phyloP scores from a whole-genome alignment of 371 early-diverging fungal species.

The Haplosporangium sp. region DNA sequence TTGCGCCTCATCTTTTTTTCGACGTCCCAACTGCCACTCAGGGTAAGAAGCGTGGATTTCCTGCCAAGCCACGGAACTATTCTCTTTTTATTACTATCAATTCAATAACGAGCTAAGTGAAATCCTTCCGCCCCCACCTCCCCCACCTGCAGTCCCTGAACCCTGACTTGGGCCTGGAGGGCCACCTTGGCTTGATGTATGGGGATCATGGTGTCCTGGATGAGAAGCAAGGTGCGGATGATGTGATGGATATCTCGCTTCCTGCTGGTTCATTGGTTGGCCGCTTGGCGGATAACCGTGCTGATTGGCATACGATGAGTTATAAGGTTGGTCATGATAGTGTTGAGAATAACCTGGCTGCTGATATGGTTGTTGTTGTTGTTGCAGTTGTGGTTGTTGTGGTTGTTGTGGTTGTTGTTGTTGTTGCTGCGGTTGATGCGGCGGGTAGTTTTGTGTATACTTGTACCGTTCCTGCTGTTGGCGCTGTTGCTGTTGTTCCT shows the following conservation, averaged over 20 bases:
- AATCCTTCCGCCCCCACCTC: constrained; percentile 28
- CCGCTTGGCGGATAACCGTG: constrained; percentile 5
- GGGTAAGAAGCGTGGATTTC: neutral
- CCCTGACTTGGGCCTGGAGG: constrained; percentile 8
- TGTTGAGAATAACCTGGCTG: constrained; percentile 6
- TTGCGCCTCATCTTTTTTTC: neutral
- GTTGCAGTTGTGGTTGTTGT: neutral
- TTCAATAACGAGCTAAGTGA: constrained; percentile 47
- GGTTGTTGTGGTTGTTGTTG: constrained; percentile 10
- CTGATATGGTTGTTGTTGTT: neutral
- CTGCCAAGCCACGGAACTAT: neutral
- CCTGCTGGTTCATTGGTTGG: constrained; percentile 7
- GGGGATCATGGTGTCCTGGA: constrained; percentile 6
- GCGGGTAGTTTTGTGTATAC: constrained; percentile 8
- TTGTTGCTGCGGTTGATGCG: constrained; percentile 13
- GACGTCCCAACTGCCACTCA: neutral
- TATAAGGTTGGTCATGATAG: constrained; percentile 5
- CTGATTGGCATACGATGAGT: constrained; percentile 7
- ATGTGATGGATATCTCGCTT: constrained; percentile 19
- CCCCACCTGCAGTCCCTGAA: constrained; percentile 1
- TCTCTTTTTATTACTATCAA: neutral
- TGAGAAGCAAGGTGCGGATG: constrained; percentile 6
- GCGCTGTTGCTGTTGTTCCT: constrained; percentile 17
- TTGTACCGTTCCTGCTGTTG: constrained; percentile 15
- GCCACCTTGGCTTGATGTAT: constrained; percentile 10